phyloP scores from a whole-genome alignment of 2,329 filamentous ascomycete species.

The Sphaerostilbella broomeana region DNA sequence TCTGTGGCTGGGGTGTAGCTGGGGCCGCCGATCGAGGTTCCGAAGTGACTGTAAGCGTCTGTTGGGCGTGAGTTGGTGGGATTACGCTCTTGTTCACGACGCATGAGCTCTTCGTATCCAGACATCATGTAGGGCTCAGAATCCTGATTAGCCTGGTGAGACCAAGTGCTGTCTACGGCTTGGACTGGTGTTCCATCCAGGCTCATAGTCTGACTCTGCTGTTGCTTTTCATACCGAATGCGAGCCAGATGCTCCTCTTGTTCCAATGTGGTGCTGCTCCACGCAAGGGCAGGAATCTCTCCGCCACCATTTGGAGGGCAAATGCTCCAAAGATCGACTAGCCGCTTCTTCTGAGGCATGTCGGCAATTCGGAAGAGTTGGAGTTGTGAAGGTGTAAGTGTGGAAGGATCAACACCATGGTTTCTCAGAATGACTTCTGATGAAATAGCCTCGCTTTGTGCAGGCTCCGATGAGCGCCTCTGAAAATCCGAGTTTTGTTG shows the following conservation, averaged over 20 bases:
- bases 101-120: conserved; percentile 67
- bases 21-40: conserved; percentile 31
- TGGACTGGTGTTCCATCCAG: conserved; percentile 50
- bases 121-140: conserved; percentile 79
- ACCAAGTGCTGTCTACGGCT: conserved; percentile 48
- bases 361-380: conserved; percentile 73
- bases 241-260: conserved; percentile 54
- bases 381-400: conserved; percentile 67
- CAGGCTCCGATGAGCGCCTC: conserved; percentile 45
- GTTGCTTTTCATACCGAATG: conserved; percentile 50
- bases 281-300: conserved; percentile 47
- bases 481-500: conserved; percentile 29
- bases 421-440: conserved; percentile 54
- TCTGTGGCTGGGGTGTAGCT: conserved; percentile 55
- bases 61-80: conserved; percentile 29
- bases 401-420: conserved; percentile 62
- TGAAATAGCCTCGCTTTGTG: conserved; percentile 41
- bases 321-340: conserved; percentile 81
- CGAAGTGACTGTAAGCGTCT: conserved; percentile 39
- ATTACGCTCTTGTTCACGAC: conserved; percentile 52
- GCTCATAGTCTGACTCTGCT: conserved; percentile 40
- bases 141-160: conserved; percentile 32
- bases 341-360: conserved; percentile 61
- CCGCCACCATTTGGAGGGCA: conserved; percentile 58
- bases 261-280: conserved; percentile 47